These are phyloP conservation scores for Pythium aquatile DNA, from an alignment of 352 stramenopile species.

Conservation along the genomic window DNA sequence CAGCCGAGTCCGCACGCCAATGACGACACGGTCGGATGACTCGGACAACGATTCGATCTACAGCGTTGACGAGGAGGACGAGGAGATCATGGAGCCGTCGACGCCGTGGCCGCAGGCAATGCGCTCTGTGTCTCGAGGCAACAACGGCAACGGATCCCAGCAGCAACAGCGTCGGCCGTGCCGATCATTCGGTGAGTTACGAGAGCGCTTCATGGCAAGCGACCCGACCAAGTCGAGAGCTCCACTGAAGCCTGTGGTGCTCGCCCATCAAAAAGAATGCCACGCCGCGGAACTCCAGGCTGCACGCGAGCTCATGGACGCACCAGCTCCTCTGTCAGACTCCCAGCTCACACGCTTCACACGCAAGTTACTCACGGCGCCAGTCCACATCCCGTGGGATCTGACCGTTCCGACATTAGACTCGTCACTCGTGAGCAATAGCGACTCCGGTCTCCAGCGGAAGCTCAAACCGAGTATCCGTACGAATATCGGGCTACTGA, in stretches of 20 bases:
- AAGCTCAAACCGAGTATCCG: constrained; percentile 61
- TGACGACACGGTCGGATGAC: constrained; percentile 47
- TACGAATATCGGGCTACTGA: constrained; percentile 51
- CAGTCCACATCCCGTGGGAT: constrained; percentile 68
- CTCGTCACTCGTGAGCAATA: not conserved
- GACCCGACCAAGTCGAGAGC: not conserved
- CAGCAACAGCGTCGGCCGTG: constrained; percentile 1
- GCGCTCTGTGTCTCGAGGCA: constrained; percentile 3
- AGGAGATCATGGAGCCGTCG: constrained; percentile 52
- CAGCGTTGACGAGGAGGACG: constrained; percentile 44
- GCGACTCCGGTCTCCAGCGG: constrained; percentile 41
- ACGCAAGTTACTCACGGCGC: constrained; percentile 39
- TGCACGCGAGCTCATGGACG: constrained; percentile 21
- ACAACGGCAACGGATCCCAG: not conserved
- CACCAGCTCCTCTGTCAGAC: constrained; percentile 6
- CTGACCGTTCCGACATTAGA: constrained; percentile 48
- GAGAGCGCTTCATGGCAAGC: constrained; percentile 24
- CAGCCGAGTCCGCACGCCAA: constrained; percentile 21
- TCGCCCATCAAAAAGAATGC: constrained; percentile 19
- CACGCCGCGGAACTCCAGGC: constrained; percentile 17
- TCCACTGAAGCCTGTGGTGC: constrained; percentile 29
- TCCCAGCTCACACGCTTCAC: constrained; percentile 37
- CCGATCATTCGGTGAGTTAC: constrained; percentile 28
- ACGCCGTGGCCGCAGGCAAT: constrained; percentile 39
- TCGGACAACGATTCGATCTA: constrained; percentile 55